These are phyloP conservation scores for Chlorella sp. DNA, from an alignment of 139 green algal species.

Conservation along the genomic window DNA sequence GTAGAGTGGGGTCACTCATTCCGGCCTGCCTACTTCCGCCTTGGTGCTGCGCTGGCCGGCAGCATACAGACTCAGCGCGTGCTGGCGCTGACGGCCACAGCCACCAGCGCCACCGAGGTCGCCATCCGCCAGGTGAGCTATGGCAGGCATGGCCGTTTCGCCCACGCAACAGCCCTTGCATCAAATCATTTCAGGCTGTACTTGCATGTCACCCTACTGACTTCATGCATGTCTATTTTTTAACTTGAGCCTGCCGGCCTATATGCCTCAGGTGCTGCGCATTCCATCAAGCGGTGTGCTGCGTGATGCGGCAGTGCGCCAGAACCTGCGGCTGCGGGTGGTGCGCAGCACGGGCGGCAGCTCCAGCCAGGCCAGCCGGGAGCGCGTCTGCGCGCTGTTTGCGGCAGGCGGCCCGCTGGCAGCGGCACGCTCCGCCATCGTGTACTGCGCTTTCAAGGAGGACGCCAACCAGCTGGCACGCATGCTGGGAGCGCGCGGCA, in stretches of 20 bases:
- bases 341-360: constrained; percentile 26
- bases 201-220: no score
- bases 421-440: constrained; percentile 61
- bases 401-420: constrained; percentile 49
- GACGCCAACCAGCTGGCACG: constrained; percentile 75
- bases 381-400: constrained; percentile 54
- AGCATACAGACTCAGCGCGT: constrained; percentile 65
- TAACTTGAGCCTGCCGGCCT: constrained; percentile 37
- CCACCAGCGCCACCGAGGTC: constrained; percentile 73
- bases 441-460: constrained; percentile 80
- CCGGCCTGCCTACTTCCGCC: constrained; percentile 86
- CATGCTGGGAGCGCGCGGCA: constrained; percentile 58
- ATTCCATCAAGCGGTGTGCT: constrained; percentile 65
- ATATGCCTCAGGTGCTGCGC: constrained; percentile 46
- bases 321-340: constrained; percentile 85
- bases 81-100: constrained; percentile 93
- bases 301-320: constrained; percentile 64
- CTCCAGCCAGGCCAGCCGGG: neutral
- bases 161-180: no score
- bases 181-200: no score
- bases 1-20: constrained; percentile 97
- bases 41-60: constrained; percentile 74
- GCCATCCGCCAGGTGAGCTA: constrained; percentile 59
- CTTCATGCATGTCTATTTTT: constrained; percentile 4
- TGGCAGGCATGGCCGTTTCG: neutral